Evolutionary conservation across 2,329 filamentous ascomycete genomes (phyloP).

Genomic region (Neofusicoccum kwambonambiense): DNA sequence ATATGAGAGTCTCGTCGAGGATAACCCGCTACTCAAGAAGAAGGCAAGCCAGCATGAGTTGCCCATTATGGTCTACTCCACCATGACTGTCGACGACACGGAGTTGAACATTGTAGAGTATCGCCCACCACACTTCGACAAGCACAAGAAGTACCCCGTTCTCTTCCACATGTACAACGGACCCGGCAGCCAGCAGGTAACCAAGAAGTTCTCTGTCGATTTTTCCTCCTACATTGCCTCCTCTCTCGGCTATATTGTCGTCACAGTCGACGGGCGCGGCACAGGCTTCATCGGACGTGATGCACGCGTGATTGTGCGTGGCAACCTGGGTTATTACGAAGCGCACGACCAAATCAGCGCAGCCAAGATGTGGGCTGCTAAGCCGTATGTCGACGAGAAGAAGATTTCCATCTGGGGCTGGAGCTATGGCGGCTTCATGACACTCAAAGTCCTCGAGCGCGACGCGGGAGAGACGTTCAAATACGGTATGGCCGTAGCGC

Average conservation of each 20-base stretch:
- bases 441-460: conserved; percentile 88
- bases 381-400: conserved; percentile 76
- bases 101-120: conserved; percentile 75
- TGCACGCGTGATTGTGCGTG: conserved; percentile 77
- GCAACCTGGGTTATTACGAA: conserved; percentile 81
- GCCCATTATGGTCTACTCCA: conserved; percentile 78
- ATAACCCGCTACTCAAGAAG: conserved; percentile 69
- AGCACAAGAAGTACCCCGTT: conserved; percentile 83
- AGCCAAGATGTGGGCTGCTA: conserved; percentile 77
- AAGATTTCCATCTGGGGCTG: conserved; percentile 96
- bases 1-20: conserved; percentile 72
- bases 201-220: conserved; percentile 76
- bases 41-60: conserved; percentile 75
- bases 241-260: conserved; percentile 83
- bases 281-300: conserved; percentile 88
- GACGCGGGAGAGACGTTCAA: conserved; percentile 88
- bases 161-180: conserved; percentile 95
- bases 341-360: conserved; percentile 87
- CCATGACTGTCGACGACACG: conserved; percentile 78
- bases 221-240: conserved; percentile 90
- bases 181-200: conserved; percentile 86
- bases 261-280: conserved; percentile 90
- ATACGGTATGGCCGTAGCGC: conserved; percentile 97
- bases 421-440: conserved; percentile 95
- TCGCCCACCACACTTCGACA: conserved; percentile 83